Evolutionary conservation across 257 asterid species (phyloP).

Genomic region (Nicotiana knightiana): DNA sequence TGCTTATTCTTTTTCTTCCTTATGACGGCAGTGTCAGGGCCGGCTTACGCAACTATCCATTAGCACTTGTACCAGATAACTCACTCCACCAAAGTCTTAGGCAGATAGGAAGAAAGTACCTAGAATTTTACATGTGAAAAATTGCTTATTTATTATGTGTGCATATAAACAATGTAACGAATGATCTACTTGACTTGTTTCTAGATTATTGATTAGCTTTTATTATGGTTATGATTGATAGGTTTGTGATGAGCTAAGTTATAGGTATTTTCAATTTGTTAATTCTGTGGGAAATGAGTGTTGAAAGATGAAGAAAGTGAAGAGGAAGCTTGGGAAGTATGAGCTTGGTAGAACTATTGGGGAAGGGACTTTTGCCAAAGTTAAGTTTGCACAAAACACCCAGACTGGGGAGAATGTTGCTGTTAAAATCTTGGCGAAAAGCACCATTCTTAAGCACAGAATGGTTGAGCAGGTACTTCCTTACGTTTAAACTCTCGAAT

Average conservation of each 20-base stretch:
- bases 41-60: too few species aligned
- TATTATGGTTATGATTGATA: neutral
- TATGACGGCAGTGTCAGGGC: too few species aligned
- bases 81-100: too few species aligned
- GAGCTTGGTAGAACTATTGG: conserved; percentile 89
- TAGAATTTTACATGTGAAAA: neutral
- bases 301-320: conserved; percentile 44
- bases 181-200: neutral
- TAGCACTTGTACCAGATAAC: too few species aligned
- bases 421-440: conserved; percentile 77
- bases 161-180: neutral
- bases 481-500: neutral
- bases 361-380: conserved; percentile 91
- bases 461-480: conserved; percentile 81
- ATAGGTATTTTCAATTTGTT: neutral
- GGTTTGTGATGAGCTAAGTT: neutral
- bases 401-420: conserved; percentile 79
- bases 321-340: conserved; percentile 74
- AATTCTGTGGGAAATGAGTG: conserved; percentile 25
- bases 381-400: conserved; percentile 72
- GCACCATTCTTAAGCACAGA: conserved; percentile 79
- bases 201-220: neutral
- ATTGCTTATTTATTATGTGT: neutral
- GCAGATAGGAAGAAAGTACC: too few species aligned
- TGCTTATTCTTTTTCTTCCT: neutral